Conservation (phyloP, 257 asterid species). For the Datura wrightii region DNA sequence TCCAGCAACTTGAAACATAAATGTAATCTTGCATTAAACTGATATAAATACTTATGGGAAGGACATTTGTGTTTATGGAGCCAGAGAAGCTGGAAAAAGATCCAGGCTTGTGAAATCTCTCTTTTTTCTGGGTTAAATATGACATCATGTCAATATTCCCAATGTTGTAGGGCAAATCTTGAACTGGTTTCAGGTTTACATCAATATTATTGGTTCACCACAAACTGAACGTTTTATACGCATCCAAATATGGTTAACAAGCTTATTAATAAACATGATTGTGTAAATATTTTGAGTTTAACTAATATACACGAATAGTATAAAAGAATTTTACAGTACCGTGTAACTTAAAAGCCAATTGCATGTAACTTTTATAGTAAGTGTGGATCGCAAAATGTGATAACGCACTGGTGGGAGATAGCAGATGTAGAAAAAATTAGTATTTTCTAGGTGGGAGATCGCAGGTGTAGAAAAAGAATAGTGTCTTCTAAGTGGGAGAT, state of each 20-base stretch:
- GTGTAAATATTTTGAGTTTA: background rate
- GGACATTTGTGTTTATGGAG: background rate
- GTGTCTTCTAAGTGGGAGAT: no score
- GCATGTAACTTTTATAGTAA: background rate
- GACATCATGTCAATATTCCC: background rate
- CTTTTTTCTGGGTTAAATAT: background rate
- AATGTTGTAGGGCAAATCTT: background rate
- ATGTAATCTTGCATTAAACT: background rate
- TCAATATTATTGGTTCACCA: background rate
- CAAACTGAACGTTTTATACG: background rate
- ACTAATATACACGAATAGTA: background rate
- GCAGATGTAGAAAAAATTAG: background rate
- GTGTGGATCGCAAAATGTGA: background rate
- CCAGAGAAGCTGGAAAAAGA: background rate
- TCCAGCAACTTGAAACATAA: background rate
- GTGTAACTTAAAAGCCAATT: background rate
- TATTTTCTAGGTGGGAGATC: background rate
- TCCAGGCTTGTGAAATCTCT: background rate
- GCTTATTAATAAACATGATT: background rate
- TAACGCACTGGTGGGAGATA: background rate
- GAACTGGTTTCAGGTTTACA: background rate
- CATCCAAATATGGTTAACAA: background rate
- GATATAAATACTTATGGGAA: background rate
- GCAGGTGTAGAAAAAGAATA: no score
- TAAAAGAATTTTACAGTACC: background rate